Base-by-base conservation (phyloP, 495 filamentous ascomycete species). In the Talaromyces ruber region DNA sequence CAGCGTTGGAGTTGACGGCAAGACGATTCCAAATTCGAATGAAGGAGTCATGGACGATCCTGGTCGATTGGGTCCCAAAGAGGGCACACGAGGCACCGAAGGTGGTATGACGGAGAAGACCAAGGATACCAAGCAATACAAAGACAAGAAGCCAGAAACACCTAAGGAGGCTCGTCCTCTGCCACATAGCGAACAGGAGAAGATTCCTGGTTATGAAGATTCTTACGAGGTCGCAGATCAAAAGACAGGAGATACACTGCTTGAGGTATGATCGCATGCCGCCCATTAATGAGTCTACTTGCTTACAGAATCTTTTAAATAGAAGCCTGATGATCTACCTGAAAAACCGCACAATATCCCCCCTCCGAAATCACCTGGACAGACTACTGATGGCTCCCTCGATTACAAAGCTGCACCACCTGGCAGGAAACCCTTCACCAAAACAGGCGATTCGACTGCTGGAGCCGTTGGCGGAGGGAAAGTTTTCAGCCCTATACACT, bases 31-130 rank as follows among this genome's bases (percentile, higher is more conserved):
- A 16, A 81, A 86, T 59, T 84, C 84, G 28, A 91, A 93, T 65
- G 88, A 93, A 70, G 90, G 92, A 14, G 92, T 96, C 21, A 97
- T 96, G 92, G 87, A 94, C 67, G 91, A 96, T 71, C 88, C 86
- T 50, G 75, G 89, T 67, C 80, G 91, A 56, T 67, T 75, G 16
- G 81, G 84, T 30, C 89, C 92, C 8, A 93, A 91, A 68, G 81
- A 90, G 67, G 92, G 92, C 25, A 93, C 91, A 47, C 88, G 90
- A 11, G 92, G 92, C 9, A 94, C 89, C 0, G 89, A 90, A 65
- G 91, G 91, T 26, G 92, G 92, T 22, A 88, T 96, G 21, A 90
- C 87, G 61, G 88, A 90, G 68, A 96, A 96, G 75, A 82, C 84
- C 55, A 91, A 88, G 70, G 86, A 86, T 43, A 79, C 81, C 24